Evolutionary conservation across 768 basidiomycete species (phyloP).

Genomic region (Tephrocybe sp.): DNA sequence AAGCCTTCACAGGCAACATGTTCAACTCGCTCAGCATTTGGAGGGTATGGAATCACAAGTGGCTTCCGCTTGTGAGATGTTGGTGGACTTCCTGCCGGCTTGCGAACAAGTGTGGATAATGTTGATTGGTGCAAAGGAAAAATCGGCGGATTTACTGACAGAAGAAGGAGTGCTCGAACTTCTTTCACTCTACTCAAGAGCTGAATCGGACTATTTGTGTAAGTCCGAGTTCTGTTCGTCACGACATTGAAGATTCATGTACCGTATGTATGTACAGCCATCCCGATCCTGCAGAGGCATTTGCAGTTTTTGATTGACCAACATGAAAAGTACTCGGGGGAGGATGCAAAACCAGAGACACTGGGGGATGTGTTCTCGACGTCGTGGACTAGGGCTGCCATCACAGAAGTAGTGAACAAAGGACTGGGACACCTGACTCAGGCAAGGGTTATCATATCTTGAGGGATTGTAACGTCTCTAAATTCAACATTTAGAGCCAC

Average conservation of each 20-base stretch:
- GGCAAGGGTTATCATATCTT: constrained; percentile 32
- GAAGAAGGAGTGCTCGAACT: constrained; percentile 51
- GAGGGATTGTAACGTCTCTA: background rate
- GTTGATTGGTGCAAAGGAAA: constrained; percentile 53
- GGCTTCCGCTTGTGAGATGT: constrained; percentile 62
- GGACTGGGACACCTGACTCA: constrained; percentile 62
- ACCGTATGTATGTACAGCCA: constrained; percentile 43
- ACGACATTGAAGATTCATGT: background rate
- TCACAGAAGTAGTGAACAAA: constrained; percentile 51
- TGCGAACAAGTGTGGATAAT: constrained; percentile 76
- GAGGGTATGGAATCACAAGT: constrained; percentile 60
- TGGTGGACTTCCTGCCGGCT: constrained; percentile 58
- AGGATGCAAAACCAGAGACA: constrained; percentile 44
- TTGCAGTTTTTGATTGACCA: constrained; percentile 53
- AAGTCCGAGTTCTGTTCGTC: constrained; percentile 28
- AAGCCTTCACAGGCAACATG: constrained; percentile 64
- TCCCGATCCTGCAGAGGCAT: constrained; percentile 69
- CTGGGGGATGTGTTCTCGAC: constrained; percentile 60
- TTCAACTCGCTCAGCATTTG: constrained; percentile 54
- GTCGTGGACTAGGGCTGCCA: constrained; percentile 56
- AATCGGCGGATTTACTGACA: constrained; percentile 49
- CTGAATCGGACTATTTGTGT: constrained; percentile 82
- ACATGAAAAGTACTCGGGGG: constrained; percentile 37
- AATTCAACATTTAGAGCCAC: constrained; percentile 48
- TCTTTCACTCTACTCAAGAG: constrained; percentile 58